Conservation (phyloP, 2,329 filamentous ascomycete species). For the Huntiella abstrusa region DNA sequence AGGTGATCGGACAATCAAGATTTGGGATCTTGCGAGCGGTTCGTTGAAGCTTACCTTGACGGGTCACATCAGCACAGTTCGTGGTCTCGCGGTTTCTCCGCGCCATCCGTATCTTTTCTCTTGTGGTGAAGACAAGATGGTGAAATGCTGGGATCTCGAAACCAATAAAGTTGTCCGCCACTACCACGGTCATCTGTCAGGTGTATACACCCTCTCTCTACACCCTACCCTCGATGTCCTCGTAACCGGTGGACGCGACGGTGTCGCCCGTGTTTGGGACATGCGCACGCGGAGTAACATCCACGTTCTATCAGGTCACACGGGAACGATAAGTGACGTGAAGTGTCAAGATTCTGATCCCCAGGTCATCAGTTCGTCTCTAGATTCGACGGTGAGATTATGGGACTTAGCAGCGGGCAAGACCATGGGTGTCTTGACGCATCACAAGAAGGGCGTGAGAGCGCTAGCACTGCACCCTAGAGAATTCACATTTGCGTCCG, state of each 20-base stretch:
- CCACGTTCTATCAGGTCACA: conserved; percentile 82
- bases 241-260: conserved; percentile 85
- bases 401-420: conserved; percentile 97
- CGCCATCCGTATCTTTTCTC: conserved; percentile 94
- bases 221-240: conserved; percentile 90
- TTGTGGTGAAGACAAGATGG: conserved; percentile 98
- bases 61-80: conserved; percentile 83
- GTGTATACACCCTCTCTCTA: conserved; percentile 83
- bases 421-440: conserved; percentile 85
- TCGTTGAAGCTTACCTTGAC: conserved; percentile 72
- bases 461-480: conserved; percentile 67
- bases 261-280: conserved; percentile 91
- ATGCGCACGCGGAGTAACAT: conserved; percentile 94
- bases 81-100: conserved; percentile 78
- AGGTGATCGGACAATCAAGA: conserved; percentile 93
- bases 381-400: conserved; percentile 77
- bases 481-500: conserved; percentile 92
- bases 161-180: conserved; percentile 98
- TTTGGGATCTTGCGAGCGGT: conserved; percentile 89
- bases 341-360: conserved; percentile 92
- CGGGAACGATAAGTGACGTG: conserved; percentile 71
- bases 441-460: conserved; percentile 95
- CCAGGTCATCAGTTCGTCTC: conserved; percentile 81
- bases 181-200: conserved; percentile 91
- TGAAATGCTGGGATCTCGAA: conserved; percentile 98